Evolutionary conservation across 2,329 filamentous ascomycete species (phyloP), one percentile per base, ranked within the genome.

Genomic region (Elsinoe ampelina): DNA sequence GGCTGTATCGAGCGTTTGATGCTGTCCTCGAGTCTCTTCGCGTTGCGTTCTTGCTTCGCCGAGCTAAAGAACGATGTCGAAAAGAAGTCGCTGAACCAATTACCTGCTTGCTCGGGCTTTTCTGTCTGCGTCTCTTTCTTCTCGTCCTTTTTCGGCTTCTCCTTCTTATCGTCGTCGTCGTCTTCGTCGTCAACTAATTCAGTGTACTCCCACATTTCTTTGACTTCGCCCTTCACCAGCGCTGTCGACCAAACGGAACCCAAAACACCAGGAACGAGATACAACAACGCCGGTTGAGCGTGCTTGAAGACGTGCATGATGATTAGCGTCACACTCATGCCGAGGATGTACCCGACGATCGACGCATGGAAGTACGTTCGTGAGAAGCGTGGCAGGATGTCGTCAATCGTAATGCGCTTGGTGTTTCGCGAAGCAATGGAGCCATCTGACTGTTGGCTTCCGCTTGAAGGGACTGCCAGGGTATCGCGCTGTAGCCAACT

Each of bases 241-340:
- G 86, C 92, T 1, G 87, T 93, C 2, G 83, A 70, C 86, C 89
- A 95, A 1, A 93, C 67, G 1, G 85, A 80, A 1, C 80, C 76
- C 4, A 96, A 73, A 0, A 97, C 89, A 0, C 87, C 85, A 0
- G 92, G 92, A 0, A 97, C 93, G 5, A 98, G 81, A 67, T 97
- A 97, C 12, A 98, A 75, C 32, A 98, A 77, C 6, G 93, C 92
- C 0, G 92, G 92, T 67, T 98, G 92, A 2, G 88, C 89, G 60
- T 89, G 89, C 47, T 85, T 79, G 65, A 83, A 93, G 8, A 89
- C 73, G 51, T 90, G 77, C 72, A 97, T 86, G 64, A 90, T 86
- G 0, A 79, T 74, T 15, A 96, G 71, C 0, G 92, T 96, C 1
- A 78, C 75, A 1, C 89, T 60, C 83, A 97, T 87, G 0, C 89